Base-by-base conservation (phyloP, 2,329 filamentous ascomycete species). In the Aspergillus glaucus region DNA sequence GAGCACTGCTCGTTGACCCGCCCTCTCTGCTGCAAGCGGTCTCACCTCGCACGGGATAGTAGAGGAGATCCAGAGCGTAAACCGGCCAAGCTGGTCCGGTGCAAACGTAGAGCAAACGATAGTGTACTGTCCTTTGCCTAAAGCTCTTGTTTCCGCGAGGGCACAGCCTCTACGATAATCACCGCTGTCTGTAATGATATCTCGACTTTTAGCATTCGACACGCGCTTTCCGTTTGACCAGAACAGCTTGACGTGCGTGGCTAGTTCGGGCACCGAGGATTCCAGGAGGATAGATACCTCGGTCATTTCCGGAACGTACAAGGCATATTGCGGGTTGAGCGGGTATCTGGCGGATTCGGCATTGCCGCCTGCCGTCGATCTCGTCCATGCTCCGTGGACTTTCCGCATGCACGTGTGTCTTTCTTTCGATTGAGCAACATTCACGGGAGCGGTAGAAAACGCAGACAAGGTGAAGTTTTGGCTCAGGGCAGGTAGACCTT, bases 21-120 rank as follows among this genome's bases (percentile, higher is more conserved):
- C 89, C 6, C 82, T 83, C 64, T 93, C 87, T 5, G 83, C 74
- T 0, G 84, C 79, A 3, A 96, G 77, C 14, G 79, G 78, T 6
- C 71, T 72, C 4, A 94, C 64, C 1, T 67, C 60, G 34, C 84
- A 78, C 0, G 62, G 62, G 6, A 64, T 60, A 19, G 78, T 81
- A 30, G 86, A 84, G 43, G 84, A 83, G n/a, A 96, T 77, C 49
- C 83, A 81, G 7, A 98, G 75, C 0, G 78, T 81, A 62, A 94
- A 97, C 44, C 78, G 76, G 3, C 86, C 87, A 1, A 81, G 74
- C 62, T 94, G 88, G 7, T 85, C 86, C 0, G 85, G 79, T 54
- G 95, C 89, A 65, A 94, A 97, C 0, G 92, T 95, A 2, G 89
- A 95, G 64, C 87, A 92, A 6, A 96, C 86, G 48, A 95, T 78